phyloP scores from a whole-genome alignment of 2,329 filamentous ascomycete genomes.

The Ophiognomonia clavigignenti-juglandacearum region DNA sequence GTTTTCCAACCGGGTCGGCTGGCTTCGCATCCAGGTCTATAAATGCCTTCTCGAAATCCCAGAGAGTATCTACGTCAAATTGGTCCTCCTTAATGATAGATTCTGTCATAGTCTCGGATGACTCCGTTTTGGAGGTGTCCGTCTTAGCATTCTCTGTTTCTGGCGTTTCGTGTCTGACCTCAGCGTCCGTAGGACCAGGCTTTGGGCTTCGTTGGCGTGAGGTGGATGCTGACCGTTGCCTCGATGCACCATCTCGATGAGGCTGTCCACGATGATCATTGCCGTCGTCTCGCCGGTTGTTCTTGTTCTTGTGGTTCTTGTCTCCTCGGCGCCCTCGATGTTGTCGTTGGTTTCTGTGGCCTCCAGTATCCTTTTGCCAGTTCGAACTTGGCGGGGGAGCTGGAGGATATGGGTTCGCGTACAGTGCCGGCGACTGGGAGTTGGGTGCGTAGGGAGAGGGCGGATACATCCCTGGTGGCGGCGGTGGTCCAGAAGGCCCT shows the following conservation, averaged over 20 bases:
- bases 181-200: not conserved
- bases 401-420: slow-evolving; percentile 7
- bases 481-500: slow-evolving; percentile 5
- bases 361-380: slow-evolving; percentile 5
- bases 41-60: slow-evolving; percentile 36
- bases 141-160: slow-evolving; percentile 2
- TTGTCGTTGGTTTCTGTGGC: slow-evolving; percentile 3
- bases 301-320: slow-evolving; percentile 9
- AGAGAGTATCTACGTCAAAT: slow-evolving; percentile 30
- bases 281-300: slow-evolving; percentile 10
- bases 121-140: slow-evolving; percentile 2
- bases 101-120: not conserved
- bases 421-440: not conserved
- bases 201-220: slow-evolving; percentile 10
- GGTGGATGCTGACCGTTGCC: slow-evolving; percentile 3
- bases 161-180: not conserved
- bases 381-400: slow-evolving; percentile 5
- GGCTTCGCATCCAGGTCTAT: slow-evolving; percentile 29
- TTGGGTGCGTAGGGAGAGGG: slow-evolving; percentile 4
- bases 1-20: slow-evolving; percentile 43
- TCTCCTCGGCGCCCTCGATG: slow-evolving; percentile 13
- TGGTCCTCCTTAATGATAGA: slow-evolving; percentile 1
- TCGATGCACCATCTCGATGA: slow-evolving; percentile 6
- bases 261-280: slow-evolving; percentile 9
- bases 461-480: slow-evolving; percentile 7